These are phyloP conservation scores for Marasmius oreades DNA, from an alignment of 1,284 basidiomycete genomes.

Conservation along the genomic window DNA sequence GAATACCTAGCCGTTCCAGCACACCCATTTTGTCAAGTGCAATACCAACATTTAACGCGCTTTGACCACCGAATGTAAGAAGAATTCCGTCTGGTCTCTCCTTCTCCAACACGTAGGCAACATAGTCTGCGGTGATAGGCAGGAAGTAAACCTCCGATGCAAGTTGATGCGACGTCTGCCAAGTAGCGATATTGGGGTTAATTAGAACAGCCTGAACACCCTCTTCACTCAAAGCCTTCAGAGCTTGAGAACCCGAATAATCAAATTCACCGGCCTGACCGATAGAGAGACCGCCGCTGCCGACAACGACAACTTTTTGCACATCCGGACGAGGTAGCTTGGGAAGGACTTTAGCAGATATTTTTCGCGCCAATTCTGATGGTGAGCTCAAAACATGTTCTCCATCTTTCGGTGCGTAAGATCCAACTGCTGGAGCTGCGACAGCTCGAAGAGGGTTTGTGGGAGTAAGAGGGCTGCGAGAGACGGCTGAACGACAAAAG, in stretches of 20 bases:
- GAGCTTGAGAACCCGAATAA: constrained; percentile 97
- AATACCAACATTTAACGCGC: constrained; percentile 97
- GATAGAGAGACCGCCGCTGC: constrained; percentile 94
- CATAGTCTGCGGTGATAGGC: constrained; percentile 96
- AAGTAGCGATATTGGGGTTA: constrained; percentile 97
- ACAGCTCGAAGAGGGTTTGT: constrained; percentile 55
- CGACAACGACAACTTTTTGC: constrained; percentile 94
- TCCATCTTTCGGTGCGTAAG: constrained; percentile 63
- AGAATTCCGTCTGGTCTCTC: constrained; percentile 97
- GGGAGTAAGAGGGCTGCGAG: constrained; percentile 29
- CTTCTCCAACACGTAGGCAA: constrained; percentile 98
- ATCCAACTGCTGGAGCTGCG: constrained; percentile 77
- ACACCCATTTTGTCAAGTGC: constrained; percentile 98
- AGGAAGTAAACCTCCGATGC: constrained; percentile 98
- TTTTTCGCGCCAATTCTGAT: constrained; percentile 86
- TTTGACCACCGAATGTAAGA: constrained; percentile 98
- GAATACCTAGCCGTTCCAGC: constrained; percentile 90
- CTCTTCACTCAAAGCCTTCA: constrained; percentile 96
- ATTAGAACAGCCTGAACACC: constrained; percentile 95
- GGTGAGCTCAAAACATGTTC: constrained; percentile 88
- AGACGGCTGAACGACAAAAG: constrained; percentile 18
- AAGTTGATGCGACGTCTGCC: constrained; percentile 95
- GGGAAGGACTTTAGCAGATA: constrained; percentile 89
- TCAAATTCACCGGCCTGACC: constrained; percentile 99
- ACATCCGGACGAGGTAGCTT: constrained; percentile 87